Percentiles rank a stretch among this genome's conserved stretches.
These are phyloP conservation scores for Aspergillus heteromorphus DNA, from an alignment of 495 filamentous ascomycete species.

Conservation along the genomic window DNA sequence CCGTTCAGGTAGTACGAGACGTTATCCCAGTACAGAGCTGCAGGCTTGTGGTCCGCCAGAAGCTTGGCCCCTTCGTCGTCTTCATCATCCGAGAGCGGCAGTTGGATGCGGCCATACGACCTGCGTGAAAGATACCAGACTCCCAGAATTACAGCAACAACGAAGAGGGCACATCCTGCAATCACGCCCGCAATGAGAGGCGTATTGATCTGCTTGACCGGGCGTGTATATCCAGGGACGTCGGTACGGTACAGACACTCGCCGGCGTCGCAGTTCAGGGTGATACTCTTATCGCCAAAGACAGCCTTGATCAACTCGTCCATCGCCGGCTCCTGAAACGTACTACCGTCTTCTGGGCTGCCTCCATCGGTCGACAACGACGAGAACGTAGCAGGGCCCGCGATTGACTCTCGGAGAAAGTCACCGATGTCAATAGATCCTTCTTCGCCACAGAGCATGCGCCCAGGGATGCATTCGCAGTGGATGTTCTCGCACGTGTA, in stretches of 20 bases:
- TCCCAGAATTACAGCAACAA: slow-evolving; percentile 74
- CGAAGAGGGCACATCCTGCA: slow-evolving; percentile 77
- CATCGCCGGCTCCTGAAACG: slow-evolving; percentile 86
- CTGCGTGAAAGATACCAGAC: slow-evolving; percentile 89
- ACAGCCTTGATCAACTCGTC: slow-evolving; percentile 78
- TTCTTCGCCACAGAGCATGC: slow-evolving; percentile 87
- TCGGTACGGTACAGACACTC: slow-evolving; percentile 92
- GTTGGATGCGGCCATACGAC: slow-evolving; percentile 59
- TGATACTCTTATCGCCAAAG: slow-evolving; percentile 88
- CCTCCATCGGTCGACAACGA: slow-evolving; percentile 60
- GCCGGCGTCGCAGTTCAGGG: slow-evolving; percentile 73
- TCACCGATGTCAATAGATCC: slow-evolving; percentile 90
- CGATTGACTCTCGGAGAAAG: slow-evolving; percentile 73
- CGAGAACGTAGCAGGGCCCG: slow-evolving; percentile 78
- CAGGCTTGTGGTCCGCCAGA: slow-evolving; percentile 85
- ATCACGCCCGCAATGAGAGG: slow-evolving; percentile 94
- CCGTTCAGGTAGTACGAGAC: slow-evolving; percentile 83
- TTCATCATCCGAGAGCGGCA: slow-evolving; percentile 76
- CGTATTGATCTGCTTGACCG: slow-evolving; percentile 94
- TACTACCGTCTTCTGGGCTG: slow-evolving; percentile 56
- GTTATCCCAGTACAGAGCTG: slow-evolving; percentile 81
- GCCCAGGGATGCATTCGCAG: slow-evolving; percentile 83
- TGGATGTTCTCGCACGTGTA: slow-evolving; percentile 80
- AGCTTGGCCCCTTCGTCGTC: slow-evolving; percentile 85
- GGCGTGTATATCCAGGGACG: slow-evolving; percentile 81